phyloP scores from a whole-genome alignment of 2,329 filamentous ascomycete genomes.

The Beauveria sp. region DNA sequence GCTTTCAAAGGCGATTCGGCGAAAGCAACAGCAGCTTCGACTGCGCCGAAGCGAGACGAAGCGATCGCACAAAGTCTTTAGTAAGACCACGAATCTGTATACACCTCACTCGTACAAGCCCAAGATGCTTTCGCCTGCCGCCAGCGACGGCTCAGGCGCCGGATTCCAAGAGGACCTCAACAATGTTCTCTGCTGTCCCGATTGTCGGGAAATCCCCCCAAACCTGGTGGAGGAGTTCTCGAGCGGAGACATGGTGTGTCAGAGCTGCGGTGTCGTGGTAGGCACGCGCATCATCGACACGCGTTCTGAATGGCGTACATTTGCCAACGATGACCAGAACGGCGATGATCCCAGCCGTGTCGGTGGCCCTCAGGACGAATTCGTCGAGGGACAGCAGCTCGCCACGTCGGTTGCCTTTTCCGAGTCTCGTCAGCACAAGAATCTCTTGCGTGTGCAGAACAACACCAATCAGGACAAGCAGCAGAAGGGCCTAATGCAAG shows the following conservation, averaged over 20 bases:
- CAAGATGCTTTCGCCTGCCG: constrained; percentile 39
- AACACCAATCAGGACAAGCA: constrained; percentile 78
- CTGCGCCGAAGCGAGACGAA: constrained; percentile 26
- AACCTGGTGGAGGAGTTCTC: constrained; percentile 91
- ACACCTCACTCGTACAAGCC: constrained; percentile 31
- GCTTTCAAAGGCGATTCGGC: constrained; percentile 20
- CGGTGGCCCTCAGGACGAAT: constrained; percentile 82
- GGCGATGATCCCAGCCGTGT: constrained; percentile 97
- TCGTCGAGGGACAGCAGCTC: constrained; percentile 84
- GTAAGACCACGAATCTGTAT: constrained; percentile 36
- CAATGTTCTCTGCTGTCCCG: constrained; percentile 75
- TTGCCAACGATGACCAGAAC: constrained; percentile 95
- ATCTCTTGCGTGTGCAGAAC: constrained; percentile 77
- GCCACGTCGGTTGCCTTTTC: constrained; percentile 82
- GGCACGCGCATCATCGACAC: constrained; percentile 90
- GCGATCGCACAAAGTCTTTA: constrained; percentile 30
- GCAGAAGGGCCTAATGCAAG: constrained; percentile 72
- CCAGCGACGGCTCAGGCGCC: constrained; percentile 22
- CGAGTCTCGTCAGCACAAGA: constrained; percentile 62
- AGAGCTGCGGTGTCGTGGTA: constrained; percentile 83
- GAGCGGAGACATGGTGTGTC: constrained; percentile 86
- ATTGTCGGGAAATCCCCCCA: constrained; percentile 88
- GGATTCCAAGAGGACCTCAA: constrained; percentile 77
- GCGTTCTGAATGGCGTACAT: constrained; percentile 96
- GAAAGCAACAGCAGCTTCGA: constrained; percentile 26